Evolutionary conservation across 2,329 filamentous ascomycete species (phyloP), one percentile per base, ranked within the genome.

Genomic region (Davidsoniella virescens): DNA sequence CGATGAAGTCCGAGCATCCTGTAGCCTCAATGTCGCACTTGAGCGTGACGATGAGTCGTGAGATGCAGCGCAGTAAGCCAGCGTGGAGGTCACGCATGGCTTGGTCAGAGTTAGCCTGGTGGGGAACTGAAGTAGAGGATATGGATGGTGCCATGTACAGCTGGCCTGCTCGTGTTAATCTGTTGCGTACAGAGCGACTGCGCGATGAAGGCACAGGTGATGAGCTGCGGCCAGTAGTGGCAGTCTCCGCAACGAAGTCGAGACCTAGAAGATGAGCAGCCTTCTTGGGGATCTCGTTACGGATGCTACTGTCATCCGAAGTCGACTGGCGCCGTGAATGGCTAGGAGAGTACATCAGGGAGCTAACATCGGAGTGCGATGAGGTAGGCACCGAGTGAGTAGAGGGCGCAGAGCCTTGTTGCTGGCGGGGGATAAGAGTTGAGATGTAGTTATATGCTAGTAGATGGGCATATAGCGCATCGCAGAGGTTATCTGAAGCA

Each of bases 381-480:
- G 52, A 57, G 55, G 29, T 36, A 8, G 37, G 41, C 5, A 47
- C 25, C 12, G 52, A 53, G 9, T 46, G 20, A 17, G 46, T 4
- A 12, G 18, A 25, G 16, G 41, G 42, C 9, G 36, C 18, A 12
- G 58, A 57, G 23, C 44, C 12, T 33, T 33, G 29, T 8, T 33
- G 29, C 36, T 41, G 49, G 23, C 37, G 53, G 9, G 49, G 40
- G 42, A 62, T 57, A 37, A 64, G 58, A n/a, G 58, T 58, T 7
- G 61, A 62, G 45, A 78, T 63, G 61, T 78, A 78, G 60, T 77
- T 78, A 60, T 74, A 77, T 0, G 72, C 74, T 3, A 78, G 61
- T 7, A 78, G 64, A 56, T 79, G 74, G 0, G 75, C 75, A 56
- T 78, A 78, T 5, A 79, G 60, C 0, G 74, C 72, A 47, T 78